Percentiles rank a stretch among this genome's conserved stretches.
Evolutionary conservation across 305 asterid genomes (phyloP).

Genomic region (Fraxinus baroniana): DNA sequence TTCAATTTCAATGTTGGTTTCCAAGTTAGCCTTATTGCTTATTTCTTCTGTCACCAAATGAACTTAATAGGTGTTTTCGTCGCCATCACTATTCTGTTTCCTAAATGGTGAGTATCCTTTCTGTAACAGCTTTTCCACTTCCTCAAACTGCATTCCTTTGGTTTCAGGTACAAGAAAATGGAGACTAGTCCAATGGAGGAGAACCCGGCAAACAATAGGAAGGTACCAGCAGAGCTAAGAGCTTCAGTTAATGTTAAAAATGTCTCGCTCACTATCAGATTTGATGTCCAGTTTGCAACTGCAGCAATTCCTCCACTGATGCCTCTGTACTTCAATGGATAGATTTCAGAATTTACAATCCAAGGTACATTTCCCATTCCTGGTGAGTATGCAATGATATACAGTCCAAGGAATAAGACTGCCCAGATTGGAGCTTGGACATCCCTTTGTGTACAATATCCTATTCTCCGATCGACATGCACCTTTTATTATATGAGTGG

Average conservation of each 20-base stretch:
- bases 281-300: conserved; percentile 67
- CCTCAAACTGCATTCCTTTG: conserved; percentile 61
- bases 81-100: conserved; percentile 20
- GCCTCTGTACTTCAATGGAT: conserved; percentile 62
- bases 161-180: conserved; percentile 69
- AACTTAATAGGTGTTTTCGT: not conserved
- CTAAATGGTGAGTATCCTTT: conserved; percentile 52
- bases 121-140: conserved; percentile 62
- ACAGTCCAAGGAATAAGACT: conserved; percentile 42
- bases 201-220: conserved; percentile 63
- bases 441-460: conserved; percentile 61
- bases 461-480: conserved; percentile 40
- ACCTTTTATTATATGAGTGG: conserved; percentile 31
- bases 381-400: conserved; percentile 61
- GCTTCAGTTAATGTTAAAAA: conserved; percentile 57
- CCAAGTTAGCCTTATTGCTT: not conserved
- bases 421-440: conserved; percentile 64
- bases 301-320: conserved; percentile 74
- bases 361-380: conserved; percentile 79
- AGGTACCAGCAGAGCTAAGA: conserved; percentile 63
- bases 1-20: not conserved
- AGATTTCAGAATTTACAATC: conserved; percentile 71
- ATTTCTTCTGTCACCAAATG: not conserved
- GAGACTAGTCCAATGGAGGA: conserved; percentile 44
- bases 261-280: conserved; percentile 55